Conservation (phyloP, 441 rosid genomes). For the Brassica balearica region DNA sequence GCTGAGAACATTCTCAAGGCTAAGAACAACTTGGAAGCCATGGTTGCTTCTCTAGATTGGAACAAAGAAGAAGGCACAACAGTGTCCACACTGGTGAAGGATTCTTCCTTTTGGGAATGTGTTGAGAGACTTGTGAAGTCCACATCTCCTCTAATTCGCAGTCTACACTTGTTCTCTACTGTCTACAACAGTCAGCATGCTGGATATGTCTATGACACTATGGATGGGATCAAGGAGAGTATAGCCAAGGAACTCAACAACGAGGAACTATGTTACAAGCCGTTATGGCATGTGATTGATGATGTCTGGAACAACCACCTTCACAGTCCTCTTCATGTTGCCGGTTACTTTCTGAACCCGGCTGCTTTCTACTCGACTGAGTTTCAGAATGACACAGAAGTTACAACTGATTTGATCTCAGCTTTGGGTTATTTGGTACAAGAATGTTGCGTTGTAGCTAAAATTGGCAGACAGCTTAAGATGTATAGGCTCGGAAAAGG, state of each 20-base stretch:
- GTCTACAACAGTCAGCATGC: constrained; percentile 46
- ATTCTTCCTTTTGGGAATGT: constrained; percentile 55
- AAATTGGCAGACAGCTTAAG: constrained; percentile 54
- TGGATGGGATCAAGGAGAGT: constrained; percentile 64
- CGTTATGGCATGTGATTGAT: constrained; percentile 65
- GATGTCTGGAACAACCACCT: constrained; percentile 59
- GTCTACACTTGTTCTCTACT: constrained; percentile 43
- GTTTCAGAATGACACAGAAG: constrained; percentile 57
- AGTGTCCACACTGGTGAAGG: constrained; percentile 44
- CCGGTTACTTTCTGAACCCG: constrained; percentile 69
- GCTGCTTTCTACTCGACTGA: constrained; percentile 56
- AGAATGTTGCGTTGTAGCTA: constrained; percentile 36
- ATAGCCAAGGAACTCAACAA: constrained; percentile 43
- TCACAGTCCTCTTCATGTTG: constrained; percentile 68
- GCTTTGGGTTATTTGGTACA: constrained; percentile 48
- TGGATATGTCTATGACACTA: constrained; percentile 61
- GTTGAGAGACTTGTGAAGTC: constrained; percentile 52
- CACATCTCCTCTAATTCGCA: constrained; percentile 50
- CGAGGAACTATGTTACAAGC: constrained; percentile 43
- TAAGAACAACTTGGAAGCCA: constrained; percentile 48
- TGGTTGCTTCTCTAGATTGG: constrained; percentile 54
- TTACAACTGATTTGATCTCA: constrained; percentile 51
- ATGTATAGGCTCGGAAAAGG: constrained; percentile 54
- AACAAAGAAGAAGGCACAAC: constrained; percentile 40
- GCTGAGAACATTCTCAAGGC: constrained; percentile 51